Percentiles rank a stretch among this genome's conserved stretches.
Evolutionary conservation across 2,329 filamentous ascomycete genomes (phyloP).

Genomic region (Clonostachys chloroleuca): DNA sequence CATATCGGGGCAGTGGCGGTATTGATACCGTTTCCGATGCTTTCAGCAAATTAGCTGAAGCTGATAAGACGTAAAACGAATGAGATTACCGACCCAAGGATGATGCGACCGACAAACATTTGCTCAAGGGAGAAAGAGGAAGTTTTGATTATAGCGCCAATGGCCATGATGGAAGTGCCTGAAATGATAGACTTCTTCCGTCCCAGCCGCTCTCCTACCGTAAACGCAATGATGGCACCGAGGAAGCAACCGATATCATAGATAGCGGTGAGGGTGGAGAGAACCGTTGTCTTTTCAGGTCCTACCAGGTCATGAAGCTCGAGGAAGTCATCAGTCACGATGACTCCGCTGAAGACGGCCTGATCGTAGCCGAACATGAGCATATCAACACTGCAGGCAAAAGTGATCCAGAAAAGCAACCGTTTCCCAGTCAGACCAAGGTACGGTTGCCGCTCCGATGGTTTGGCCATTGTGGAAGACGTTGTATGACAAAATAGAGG

Average conservation of each 20-base stretch:
- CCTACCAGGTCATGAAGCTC: conserved; percentile 25
- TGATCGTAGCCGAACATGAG: conserved; percentile 21
- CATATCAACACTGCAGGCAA: conserved; percentile 1
- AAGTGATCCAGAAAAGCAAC: conserved; percentile 1
- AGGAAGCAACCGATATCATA: conserved; percentile 20
- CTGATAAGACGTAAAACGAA: no score
- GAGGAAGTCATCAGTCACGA: conserved; percentile 18
- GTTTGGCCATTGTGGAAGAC: no score
- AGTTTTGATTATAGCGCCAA: conserved; percentile 17
- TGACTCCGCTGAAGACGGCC: conserved; percentile 17
- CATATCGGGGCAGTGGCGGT: conserved; percentile 14
- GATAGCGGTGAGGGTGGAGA: conserved; percentile 15
- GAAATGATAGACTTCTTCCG: conserved; percentile 23
- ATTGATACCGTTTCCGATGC: conserved; percentile 16
- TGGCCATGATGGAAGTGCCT: conserved; percentile 20
- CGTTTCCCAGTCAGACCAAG: conserved; percentile 4
- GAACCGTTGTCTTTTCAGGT: conserved; percentile 18
- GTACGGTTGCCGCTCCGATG: not conserved
- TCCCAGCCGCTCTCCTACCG: conserved; percentile 19
- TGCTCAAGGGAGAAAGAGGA: conserved; percentile 14
- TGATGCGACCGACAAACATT: conserved; percentile 13
- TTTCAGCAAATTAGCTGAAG: conserved; percentile 10
- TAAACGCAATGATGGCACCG: conserved; percentile 18
- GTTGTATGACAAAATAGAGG: no score
- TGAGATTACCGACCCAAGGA: conserved; percentile 9